phyloP scores from a whole-genome alignment of 495 filamentous ascomycete genomes.

The Aspergillus steynii region DNA sequence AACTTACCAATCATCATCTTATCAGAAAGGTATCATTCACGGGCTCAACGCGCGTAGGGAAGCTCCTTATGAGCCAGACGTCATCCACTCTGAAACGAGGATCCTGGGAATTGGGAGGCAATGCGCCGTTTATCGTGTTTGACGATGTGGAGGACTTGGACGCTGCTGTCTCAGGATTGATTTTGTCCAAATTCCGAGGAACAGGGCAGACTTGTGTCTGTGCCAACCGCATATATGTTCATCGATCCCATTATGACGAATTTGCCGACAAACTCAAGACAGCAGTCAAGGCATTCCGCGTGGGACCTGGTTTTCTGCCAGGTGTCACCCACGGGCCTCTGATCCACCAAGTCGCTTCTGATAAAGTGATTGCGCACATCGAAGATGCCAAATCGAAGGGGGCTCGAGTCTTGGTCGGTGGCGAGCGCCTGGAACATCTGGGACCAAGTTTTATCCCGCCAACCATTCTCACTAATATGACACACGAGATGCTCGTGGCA shows the following conservation, averaged over 20 bases:
- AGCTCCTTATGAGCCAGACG: neutral
- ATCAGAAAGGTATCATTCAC: neutral
- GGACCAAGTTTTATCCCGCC: neutral
- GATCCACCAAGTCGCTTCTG: neutral
- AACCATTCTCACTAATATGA: neutral
- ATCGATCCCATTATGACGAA: neutral
- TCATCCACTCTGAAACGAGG: neutral
- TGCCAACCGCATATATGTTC: neutral
- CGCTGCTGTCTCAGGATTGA: neutral
- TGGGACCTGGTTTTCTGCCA: neutral
- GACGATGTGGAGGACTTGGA: neutral
- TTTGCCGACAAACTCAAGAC: neutral
- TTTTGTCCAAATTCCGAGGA: neutral
- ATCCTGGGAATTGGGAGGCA: neutral
- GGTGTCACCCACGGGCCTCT: neutral
- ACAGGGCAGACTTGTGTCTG: neutral
- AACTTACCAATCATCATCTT: neutral
- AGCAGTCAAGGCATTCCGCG: neutral
- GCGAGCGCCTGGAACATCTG: neutral
- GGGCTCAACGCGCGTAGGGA: neutral
- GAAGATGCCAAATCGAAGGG: neutral
- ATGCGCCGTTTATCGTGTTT: slow-evolving; percentile 1
- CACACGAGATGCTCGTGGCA: neutral
- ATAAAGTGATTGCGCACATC: neutral
- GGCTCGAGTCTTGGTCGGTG: neutral